Conservation (phyloP, 345 rosid genomes). For the Eutrema japonicum region DNA sequence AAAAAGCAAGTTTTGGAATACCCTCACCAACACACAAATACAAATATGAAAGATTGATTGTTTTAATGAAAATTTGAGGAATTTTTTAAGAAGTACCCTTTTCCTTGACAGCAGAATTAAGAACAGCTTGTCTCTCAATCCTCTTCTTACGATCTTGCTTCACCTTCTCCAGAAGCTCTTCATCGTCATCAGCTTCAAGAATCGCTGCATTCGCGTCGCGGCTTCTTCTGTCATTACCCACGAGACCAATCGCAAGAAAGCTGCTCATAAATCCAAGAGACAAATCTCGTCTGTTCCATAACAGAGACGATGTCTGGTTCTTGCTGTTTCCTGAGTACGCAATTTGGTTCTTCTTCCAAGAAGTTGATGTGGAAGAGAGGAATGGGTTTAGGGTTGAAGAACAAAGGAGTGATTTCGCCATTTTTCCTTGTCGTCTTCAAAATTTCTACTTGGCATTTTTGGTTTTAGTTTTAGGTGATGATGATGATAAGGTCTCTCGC, state of each 20-base stretch:
- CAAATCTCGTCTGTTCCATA: constrained; percentile 56
- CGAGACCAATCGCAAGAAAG: constrained; percentile 50
- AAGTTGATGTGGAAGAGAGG: constrained; percentile 17
- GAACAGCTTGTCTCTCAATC: constrained; percentile 79
- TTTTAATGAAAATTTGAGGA: neutral
- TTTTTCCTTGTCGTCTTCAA: constrained; percentile 6
- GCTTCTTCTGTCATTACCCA: constrained; percentile 35
- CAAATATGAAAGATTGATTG: constrained; percentile 8
- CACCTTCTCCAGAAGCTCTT: constrained; percentile 84
- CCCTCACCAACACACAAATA: neutral
- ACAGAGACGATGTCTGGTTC: constrained; percentile 44
- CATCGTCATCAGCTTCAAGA: constrained; percentile 91
- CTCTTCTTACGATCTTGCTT: constrained; percentile 84
- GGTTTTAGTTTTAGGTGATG: constrained; percentile 3
- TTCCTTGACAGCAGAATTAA: constrained; percentile 72
- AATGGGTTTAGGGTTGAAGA: constrained; percentile 34
- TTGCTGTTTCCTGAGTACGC: constrained; percentile 46
- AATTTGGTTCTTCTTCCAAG: constrained; percentile 28
- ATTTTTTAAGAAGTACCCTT: constrained; percentile 52
- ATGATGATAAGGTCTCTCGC: constrained; percentile 34
- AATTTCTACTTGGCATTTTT: constrained; percentile 11
- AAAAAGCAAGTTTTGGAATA: constrained; percentile 8
- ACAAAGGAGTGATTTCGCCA: constrained; percentile 38
- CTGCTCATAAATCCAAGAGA: constrained; percentile 57
- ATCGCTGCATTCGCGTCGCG: constrained; percentile 71